Evolutionary conservation across 495 filamentous ascomycete genomes (phyloP).

Genomic region (Neurospora sp.): DNA sequence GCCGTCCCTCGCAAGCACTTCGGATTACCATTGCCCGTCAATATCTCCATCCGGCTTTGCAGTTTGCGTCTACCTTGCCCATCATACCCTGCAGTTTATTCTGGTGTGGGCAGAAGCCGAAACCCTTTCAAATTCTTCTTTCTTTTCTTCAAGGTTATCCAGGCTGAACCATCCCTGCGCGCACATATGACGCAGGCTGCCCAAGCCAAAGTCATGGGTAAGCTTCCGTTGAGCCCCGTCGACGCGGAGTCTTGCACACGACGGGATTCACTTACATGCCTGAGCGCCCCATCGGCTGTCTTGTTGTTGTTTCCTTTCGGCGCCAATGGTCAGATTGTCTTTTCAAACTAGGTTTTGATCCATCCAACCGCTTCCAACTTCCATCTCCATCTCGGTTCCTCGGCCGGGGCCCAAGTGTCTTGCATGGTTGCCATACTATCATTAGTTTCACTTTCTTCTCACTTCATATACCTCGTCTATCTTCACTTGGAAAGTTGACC

Average conservation of each 20-base stretch:
- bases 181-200: constrained; percentile 25
- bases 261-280: constrained; percentile 17
- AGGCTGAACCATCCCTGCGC: constrained; percentile 24
- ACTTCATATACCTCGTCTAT: background rate
- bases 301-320: constrained; percentile 9
- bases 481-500: background rate
- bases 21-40: background rate
- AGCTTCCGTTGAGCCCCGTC: constrained; percentile 16
- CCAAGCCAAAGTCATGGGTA: constrained; percentile 21
- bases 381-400: constrained; percentile 5
- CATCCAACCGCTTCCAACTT: constrained; percentile 6
- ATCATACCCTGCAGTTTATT: constrained; percentile 1
- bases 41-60: background rate
- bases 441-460: background rate
- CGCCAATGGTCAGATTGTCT: constrained; percentile 17
- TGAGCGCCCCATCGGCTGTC: constrained; percentile 12
- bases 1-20: background rate
- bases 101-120: constrained; percentile 11
- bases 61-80: constrained; percentile 1
- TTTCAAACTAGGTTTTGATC: constrained; percentile 19
- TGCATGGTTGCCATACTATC: background rate
- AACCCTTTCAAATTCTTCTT: constrained; percentile 19
- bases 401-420: background rate
- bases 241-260: constrained; percentile 18
- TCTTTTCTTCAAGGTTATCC: constrained; percentile 12